Percentiles rank a stretch among this genome's conserved stretches.
These are phyloP conservation scores for Xylaria bambusicola DNA, from an alignment of 495 filamentous ascomycete species.

Conservation along the genomic window DNA sequence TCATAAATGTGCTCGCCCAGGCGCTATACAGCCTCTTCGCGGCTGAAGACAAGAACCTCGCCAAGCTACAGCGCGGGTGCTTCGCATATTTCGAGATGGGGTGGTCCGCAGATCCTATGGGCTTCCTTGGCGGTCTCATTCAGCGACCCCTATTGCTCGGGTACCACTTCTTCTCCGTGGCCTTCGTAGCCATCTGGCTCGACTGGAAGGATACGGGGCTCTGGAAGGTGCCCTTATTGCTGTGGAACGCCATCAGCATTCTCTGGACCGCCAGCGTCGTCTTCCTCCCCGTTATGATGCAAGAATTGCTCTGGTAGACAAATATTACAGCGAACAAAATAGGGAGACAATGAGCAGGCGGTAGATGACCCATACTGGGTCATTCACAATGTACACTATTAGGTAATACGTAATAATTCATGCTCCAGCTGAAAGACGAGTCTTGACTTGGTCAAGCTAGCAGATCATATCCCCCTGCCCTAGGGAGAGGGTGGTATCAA, in stretches of 20 bases:
- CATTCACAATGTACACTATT: not conserved
- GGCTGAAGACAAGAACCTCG: slow-evolving; percentile 75
- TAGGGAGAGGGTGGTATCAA: not conserved
- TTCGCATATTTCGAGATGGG: slow-evolving; percentile 90
- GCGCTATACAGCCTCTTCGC: slow-evolving; percentile 90
- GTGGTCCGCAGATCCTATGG: slow-evolving; percentile 72
- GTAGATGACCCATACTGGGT: not conserved
- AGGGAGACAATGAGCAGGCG: not conserved
- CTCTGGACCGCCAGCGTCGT: slow-evolving; percentile 88
- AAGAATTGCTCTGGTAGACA: slow-evolving; percentile 47
- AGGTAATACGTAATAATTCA: slow-evolving; percentile 19
- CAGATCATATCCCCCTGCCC: not conserved
- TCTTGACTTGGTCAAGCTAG: not conserved
- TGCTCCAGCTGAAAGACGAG: not conserved
- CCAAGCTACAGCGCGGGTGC: slow-evolving; percentile 83
- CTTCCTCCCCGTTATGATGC: slow-evolving; percentile 79
- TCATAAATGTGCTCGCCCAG: slow-evolving; percentile 95
- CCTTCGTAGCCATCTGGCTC: slow-evolving; percentile 84
- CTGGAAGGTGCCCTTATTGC: slow-evolving; percentile 59
- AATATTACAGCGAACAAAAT: not conserved
- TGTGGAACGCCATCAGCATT: slow-evolving; percentile 64
- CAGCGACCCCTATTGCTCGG: slow-evolving; percentile 76
- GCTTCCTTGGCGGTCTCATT: slow-evolving; percentile 82
- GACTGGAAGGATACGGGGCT: slow-evolving; percentile 58
- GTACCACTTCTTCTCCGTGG: slow-evolving; percentile 93